A percentile compares a stretch with the other conserved stretches of the same genome.
phyloP scores from a whole-genome alignment of 495 filamentous ascomycete genomes.

The Aspergillus ellipticus region DNA sequence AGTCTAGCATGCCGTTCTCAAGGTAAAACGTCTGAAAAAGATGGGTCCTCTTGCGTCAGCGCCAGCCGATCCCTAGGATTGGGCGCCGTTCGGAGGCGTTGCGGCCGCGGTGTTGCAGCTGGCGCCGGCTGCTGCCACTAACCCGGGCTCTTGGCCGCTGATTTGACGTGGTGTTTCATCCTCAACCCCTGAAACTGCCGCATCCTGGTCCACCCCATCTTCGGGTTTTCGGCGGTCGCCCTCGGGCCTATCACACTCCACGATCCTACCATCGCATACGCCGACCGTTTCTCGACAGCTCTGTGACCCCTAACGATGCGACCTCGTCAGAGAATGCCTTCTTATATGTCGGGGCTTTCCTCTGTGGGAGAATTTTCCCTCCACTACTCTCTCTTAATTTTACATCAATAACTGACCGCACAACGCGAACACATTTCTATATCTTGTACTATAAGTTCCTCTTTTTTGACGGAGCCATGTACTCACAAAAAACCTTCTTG shows the following conservation, averaged over 20 bases:
- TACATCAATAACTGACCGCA: background rate
- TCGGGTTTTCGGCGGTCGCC: background rate
- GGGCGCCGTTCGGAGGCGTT: background rate
- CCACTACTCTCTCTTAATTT: background rate
- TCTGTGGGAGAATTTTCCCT: too few species aligned
- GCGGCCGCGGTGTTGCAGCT: background rate
- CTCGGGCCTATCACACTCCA: background rate
- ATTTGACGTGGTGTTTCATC: background rate
- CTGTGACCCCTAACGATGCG: background rate
- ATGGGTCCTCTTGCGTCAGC: too few species aligned
- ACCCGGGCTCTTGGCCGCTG: background rate
- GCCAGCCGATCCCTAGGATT: background rate
- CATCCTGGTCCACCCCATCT: background rate
- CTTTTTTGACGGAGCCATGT: background rate
- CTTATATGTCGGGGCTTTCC: background rate
- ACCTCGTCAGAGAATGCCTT: background rate
- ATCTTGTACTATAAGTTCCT: background rate
- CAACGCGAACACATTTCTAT: too few species aligned
- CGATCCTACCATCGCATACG: background rate
- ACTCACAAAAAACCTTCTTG: background rate
- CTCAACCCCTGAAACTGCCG: background rate
- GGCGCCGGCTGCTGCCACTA: background rate
- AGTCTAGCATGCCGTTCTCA: too few species aligned
- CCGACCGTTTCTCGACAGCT: background rate
- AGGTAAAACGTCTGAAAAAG: background rate